Evolutionary conservation across 768 basidiomycete species (phyloP).

Genomic region (Collybia sp.): DNA sequence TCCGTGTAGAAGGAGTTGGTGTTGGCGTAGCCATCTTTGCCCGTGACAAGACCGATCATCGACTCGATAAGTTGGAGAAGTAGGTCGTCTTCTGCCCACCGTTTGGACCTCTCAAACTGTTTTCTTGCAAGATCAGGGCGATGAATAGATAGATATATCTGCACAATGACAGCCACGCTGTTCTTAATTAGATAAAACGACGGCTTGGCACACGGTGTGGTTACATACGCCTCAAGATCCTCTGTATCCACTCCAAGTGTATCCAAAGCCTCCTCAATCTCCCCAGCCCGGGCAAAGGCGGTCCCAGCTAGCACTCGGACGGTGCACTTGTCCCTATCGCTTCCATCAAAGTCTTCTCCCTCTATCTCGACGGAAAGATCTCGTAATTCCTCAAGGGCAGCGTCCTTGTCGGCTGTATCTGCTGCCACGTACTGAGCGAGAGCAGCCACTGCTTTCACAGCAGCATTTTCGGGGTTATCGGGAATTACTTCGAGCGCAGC

Average conservation of each 20-base stretch:
- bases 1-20: constrained; percentile 71
- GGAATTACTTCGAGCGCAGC: constrained; percentile 56
- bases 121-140: constrained; percentile 84
- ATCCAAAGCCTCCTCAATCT: constrained; percentile 90
- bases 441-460: constrained; percentile 65
- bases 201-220: background rate
- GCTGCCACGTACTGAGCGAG: constrained; percentile 67
- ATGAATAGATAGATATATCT: constrained; percentile 88
- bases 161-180: constrained; percentile 79
- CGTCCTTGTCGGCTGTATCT: constrained; percentile 38
- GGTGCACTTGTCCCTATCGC: constrained; percentile 63
- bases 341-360: constrained; percentile 64
- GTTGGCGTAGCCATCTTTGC: constrained; percentile 61
- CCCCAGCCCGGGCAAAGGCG: constrained; percentile 78
- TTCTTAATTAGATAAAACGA: background rate
- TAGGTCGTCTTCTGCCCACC: constrained; percentile 85
- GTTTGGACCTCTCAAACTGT: constrained; percentile 78
- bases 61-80: constrained; percentile 89
- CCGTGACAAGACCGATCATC: constrained; percentile 68
- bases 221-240: constrained; percentile 83
- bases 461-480: constrained; percentile 53
- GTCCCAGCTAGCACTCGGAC: constrained; percentile 84
- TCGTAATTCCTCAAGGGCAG: constrained; percentile 73
- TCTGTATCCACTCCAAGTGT: constrained; percentile 73
- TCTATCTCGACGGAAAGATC: constrained; percentile 88